phyloP scores from a whole-genome alignment of 176 grass and related monocot species.

The Areca catechu region DNA sequence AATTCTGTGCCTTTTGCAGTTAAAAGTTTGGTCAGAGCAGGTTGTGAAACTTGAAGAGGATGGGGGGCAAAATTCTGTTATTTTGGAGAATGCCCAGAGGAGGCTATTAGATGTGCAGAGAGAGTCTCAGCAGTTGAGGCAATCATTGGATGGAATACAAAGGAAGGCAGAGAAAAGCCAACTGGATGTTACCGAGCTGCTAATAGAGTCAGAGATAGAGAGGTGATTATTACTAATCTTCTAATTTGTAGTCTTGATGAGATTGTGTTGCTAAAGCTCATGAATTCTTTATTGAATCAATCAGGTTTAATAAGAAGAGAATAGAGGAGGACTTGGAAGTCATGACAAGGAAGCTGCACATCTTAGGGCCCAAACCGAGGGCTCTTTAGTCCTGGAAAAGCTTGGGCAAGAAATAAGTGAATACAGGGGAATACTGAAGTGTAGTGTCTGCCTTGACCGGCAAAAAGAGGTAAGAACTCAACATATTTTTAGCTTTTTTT shows the following conservation, averaged over 20 bases:
- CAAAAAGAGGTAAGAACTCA: conserved; percentile 66
- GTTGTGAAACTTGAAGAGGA: conserved; percentile 51
- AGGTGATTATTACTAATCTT: conserved; percentile 28
- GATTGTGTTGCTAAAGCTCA: no score
- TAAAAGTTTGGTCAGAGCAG: conserved; percentile 60
- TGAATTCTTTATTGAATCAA: neutral
- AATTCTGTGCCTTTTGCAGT: conserved; percentile 33
- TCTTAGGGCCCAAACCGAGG: conserved; percentile 50
- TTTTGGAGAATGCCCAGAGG: conserved; percentile 41
- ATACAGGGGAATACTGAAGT: conserved; percentile 83
- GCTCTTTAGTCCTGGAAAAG: conserved; percentile 50
- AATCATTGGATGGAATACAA: conserved; percentile 37
- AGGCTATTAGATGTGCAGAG: conserved; percentile 39
- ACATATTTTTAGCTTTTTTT: no score
- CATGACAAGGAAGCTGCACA: conserved; percentile 53
- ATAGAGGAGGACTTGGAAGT: conserved; percentile 61
- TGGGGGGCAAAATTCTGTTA: conserved; percentile 33
- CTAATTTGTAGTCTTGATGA: neutral
- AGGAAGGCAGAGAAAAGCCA: conserved; percentile 43
- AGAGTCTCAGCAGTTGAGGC: conserved; percentile 42
- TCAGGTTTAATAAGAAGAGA: conserved; percentile 82
- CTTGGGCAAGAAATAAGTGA: conserved; percentile 63
- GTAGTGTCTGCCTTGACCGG: conserved; percentile 50
- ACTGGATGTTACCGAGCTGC: conserved; percentile 40
- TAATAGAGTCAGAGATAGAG: conserved; percentile 72